Base-by-base conservation (phyloP, 2,329 filamentous ascomycete genomes). In the Calonectria pauciramosa region DNA sequence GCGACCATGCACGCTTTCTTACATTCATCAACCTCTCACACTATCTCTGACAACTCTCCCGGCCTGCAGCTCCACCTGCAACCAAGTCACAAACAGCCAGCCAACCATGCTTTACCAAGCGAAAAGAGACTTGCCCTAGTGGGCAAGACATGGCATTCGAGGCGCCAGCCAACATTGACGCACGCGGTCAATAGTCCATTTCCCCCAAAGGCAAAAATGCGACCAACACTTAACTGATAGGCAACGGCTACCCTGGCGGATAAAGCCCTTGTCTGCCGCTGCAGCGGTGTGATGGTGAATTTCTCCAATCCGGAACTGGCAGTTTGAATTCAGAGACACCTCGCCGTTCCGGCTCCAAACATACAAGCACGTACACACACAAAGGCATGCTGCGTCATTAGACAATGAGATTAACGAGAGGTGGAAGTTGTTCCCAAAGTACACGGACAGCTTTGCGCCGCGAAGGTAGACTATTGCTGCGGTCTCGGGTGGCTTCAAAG, bases 11-110 rank as follows among this genome's bases (percentile, higher is more conserved):
- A 59, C 49, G 49, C 23, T 38, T 68, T 68, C 65, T 26, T 41
- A 47, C 52, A 54, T 59, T 59, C 51, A 59, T 68, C 51, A 68
- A 68, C 52, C 38, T 68, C 66, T 30, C 51, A 68, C 66, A 59
- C 36, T 16, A 59, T 49, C 66, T 68, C 66, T 59, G 32, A 68
- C 66, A 68, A 32, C 41, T 49, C 41, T 65, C 38, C 60, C 38
- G 60, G 10, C 60, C 13, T 32, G 36, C 51, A 44, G 66, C 23
- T 68, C 66, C 66, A 44, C 66, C 30, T 41, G 36, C 26, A 38
- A 38, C 20, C 26, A 38, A 60, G 26, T 60, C 52, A 34, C 52
- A 28, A 11, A 18, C 34, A 49, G 26, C 20, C 26, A 44, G n/a
- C 60, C 30, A 49, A 44, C 36, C 52, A 32, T 8, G 14, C n/a